Conservation (phyloP, 75 land plant genomes). For the Pseudotsuga menziesii region DNA sequence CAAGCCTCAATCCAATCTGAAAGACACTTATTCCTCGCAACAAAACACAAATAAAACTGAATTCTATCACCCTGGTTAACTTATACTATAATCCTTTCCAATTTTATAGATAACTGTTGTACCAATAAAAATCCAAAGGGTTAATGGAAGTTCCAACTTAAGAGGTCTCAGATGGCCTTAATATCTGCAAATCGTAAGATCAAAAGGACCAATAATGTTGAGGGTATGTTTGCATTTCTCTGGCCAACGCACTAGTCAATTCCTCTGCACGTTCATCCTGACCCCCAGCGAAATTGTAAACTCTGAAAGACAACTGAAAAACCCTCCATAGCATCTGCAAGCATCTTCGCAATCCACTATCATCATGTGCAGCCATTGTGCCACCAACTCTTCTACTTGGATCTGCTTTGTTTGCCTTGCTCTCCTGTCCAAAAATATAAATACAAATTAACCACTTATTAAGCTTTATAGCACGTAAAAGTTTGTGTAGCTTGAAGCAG, state of each 20-base stretch:
- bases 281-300: slow-evolving; percentile 58
- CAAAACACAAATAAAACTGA: no score
- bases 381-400: not conserved
- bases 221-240: slow-evolving; percentile 38
- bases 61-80: no score
- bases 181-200: not conserved
- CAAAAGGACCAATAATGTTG: slow-evolving; percentile 6
- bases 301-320: slow-evolving; percentile 49
- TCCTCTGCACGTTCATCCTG: slow-evolving; percentile 51
- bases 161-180: not conserved
- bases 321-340: slow-evolving; percentile 47
- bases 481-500: not conserved
- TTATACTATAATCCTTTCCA: no score
- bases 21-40: no score
- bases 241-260: slow-evolving; percentile 31
- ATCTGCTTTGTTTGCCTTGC: slow-evolving; percentile 21
- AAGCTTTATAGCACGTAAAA: not conserved
- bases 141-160: not conserved
- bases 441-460: not conserved
- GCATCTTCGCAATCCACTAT: not conserved
- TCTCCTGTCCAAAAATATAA: slow-evolving; percentile 17
- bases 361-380: slow-evolving; percentile 9
- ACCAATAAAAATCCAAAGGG: not conserved
- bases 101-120: no score
- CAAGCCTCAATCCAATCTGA: no score